phyloP scores from a whole-genome alignment of 2,329 filamentous ascomycete genomes.

The Conoideocrella luteorostrata region DNA sequence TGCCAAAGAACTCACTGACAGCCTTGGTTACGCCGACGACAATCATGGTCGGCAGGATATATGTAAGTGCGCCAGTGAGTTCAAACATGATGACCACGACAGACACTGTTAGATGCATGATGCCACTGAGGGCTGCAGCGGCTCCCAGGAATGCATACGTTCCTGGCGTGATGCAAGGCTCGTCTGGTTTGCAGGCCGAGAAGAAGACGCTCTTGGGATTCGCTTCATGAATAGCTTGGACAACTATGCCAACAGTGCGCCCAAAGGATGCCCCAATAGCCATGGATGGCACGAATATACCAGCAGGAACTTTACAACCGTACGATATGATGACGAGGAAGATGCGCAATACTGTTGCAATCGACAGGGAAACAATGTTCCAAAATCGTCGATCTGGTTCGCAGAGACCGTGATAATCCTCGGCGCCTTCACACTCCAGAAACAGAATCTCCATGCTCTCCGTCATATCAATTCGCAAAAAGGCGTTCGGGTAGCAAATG shows the following conservation, averaged over 20 bases:
- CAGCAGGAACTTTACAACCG: slow-evolving; percentile 94
- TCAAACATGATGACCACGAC: slow-evolving; percentile 99
- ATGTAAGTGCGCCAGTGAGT: slow-evolving; percentile 91
- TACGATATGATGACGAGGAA: slow-evolving; percentile 93
- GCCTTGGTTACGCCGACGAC: slow-evolving; percentile 96
- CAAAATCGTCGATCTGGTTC: slow-evolving; percentile 67
- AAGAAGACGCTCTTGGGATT: slow-evolving; percentile 83
- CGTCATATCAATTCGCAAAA: slow-evolving; percentile 95
- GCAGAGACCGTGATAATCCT: slow-evolving; percentile 87
- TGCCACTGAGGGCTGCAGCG: slow-evolving; percentile 83
- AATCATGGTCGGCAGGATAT: slow-evolving; percentile 98
- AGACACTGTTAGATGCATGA: slow-evolving; percentile 96
- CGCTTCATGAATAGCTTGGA: slow-evolving; percentile 80
- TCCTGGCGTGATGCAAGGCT: slow-evolving; percentile 92
- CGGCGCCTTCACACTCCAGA: slow-evolving; percentile 80
- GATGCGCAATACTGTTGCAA: slow-evolving; percentile 75
- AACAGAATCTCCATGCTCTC: slow-evolving; percentile 99
- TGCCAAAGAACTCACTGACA: slow-evolving; percentile 84
- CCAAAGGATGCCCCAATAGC: slow-evolving; percentile 93
- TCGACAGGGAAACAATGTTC: slow-evolving; percentile 70
- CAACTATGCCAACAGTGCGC: slow-evolving; percentile 86
- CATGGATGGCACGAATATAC: slow-evolving; percentile 98
- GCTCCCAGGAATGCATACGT: slow-evolving; percentile 96
- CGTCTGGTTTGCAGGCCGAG: slow-evolving; percentile 78
- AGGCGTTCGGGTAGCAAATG: slow-evolving; percentile 95